These are phyloP conservation scores for Candolleomyces aberdarensis DNA, from an alignment of 768 basidiomycete species.

Conservation along the genomic window DNA sequence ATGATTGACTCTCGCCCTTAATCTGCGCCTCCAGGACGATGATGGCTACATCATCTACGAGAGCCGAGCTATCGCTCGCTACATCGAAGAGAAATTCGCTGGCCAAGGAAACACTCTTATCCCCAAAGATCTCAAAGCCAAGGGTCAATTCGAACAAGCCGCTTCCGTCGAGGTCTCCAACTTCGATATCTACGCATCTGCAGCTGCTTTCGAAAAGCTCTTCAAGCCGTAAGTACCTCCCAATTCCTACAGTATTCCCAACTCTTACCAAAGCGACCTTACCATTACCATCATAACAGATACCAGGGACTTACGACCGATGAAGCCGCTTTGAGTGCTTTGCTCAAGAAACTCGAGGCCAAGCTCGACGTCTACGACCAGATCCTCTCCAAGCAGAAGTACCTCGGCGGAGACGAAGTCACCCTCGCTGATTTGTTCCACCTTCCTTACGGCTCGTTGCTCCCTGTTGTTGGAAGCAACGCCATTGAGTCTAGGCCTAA, in stretches of 20 bases:
- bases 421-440: constrained; percentile 61
- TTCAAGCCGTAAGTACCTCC: constrained; percentile 40
- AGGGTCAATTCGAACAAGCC: constrained; percentile 51
- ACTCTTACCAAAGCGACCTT: not conserved
- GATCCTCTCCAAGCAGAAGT: constrained; percentile 54
- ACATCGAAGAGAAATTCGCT: constrained; percentile 54
- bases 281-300: constrained; percentile 8
- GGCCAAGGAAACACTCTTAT: constrained; percentile 48
- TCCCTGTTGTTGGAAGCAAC: constrained; percentile 19
- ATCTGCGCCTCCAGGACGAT: constrained; percentile 40
- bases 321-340: constrained; percentile 22
- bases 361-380: constrained; percentile 54
- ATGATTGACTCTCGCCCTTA: not conserved
- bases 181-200: constrained; percentile 48
- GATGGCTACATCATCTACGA: constrained; percentile 67
- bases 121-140: constrained; percentile 36
- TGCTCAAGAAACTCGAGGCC: constrained; percentile 26
- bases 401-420: constrained; percentile 53
- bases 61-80: constrained; percentile 58
- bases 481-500: constrained; percentile 38
- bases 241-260: not conserved
- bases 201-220: constrained; percentile 45
- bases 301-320: constrained; percentile 25
- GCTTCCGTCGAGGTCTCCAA: constrained; percentile 49
- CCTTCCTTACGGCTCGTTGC: constrained; percentile 36